These are phyloP conservation scores for Colletotrichum coccodes DNA, from an alignment of 2,329 filamentous ascomycete species.

Conservation along the genomic window DNA sequence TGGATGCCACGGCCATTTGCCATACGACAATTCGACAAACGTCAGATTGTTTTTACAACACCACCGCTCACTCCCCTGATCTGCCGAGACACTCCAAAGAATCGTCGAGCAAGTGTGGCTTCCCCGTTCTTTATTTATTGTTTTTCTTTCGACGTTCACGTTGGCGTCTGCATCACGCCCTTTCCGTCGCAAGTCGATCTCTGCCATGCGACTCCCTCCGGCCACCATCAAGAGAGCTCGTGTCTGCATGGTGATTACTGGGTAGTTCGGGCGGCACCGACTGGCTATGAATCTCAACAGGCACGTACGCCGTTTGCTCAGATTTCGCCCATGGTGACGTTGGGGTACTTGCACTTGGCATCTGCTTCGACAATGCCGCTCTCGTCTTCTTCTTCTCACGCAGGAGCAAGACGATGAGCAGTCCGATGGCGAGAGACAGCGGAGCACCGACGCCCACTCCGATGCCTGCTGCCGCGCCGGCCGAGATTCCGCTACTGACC, in stretches of 20 bases:
- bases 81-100: too few relatives aligned
- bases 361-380: neutral
- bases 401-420: slow-evolving; percentile 21
- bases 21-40: too few relatives aligned
- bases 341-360: neutral
- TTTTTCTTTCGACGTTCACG: too few relatives aligned
- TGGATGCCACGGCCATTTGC: too few relatives aligned
- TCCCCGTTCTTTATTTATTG: too few relatives aligned
- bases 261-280: slow-evolving; percentile 6
- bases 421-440: slow-evolving; percentile 10
- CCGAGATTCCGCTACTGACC: slow-evolving; percentile 3
- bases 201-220: neutral
- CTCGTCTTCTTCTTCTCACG: slow-evolving; percentile 27
- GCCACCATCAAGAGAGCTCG: neutral
- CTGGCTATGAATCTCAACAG: neutral
- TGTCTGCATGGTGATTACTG: neutral
- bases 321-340: slow-evolving; percentile 1
- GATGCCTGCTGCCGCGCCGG: slow-evolving; percentile 22
- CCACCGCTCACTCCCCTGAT: too few relatives aligned
- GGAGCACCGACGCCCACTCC: slow-evolving; percentile 23
- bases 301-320: neutral
- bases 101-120: too few relatives aligned
- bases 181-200: neutral
- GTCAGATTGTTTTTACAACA: too few relatives aligned
- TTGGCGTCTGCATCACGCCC: neutral